Base-by-base conservation (phyloP, 305 asterid species). In the Plantago coronopus region DNA sequence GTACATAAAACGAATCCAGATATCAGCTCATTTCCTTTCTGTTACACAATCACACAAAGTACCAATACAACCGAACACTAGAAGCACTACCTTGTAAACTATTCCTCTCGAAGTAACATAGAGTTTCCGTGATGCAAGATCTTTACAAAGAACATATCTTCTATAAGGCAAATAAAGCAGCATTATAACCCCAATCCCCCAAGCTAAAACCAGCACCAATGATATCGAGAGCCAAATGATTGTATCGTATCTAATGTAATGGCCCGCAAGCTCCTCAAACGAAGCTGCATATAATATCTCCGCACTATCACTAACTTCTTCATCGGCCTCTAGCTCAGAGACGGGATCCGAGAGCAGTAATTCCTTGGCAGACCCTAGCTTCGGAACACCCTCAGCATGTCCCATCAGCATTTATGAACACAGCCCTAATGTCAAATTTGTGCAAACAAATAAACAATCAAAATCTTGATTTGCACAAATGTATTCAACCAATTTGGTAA, bases 181-280 rank as follows among this genome's bases (percentile, higher is more conserved):
- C 87, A 87, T 75, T 59, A 87, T 48, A 29, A 82, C 73, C 69
- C 95, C 95, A 61, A 87, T 44, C 5, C 93, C 93, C 88, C 95
- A 84, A 47, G 95, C 93, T 67, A 87, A 71, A 69, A 87, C 80
- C 64, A 87, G 84, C 62, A 84, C 57, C 50, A 77, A 62, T 27
- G 95, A 87, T 78, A 87, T 78, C 34, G 78, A 82, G 43, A 82
- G 72, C 93, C 95, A 87, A 63, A 87, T 77, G 59, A 84, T 66
- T 11, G 78, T 82, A 59, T 87, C 86, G 31, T 87, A 84, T 64
- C 65, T 72, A 69, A 87, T 69, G 73, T 72, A 64, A 59, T 78
- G 67, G 15, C 78, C 53, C 4, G 83, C 76, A 47, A 84, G 79
- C 49, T 84, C 93, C 57, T 77, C 82, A 48, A 84, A 87, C 10